These are phyloP conservation scores for Aspergillus fructus DNA, from an alignment of 2,329 filamentous ascomycete genomes.

Conservation along the genomic window DNA sequence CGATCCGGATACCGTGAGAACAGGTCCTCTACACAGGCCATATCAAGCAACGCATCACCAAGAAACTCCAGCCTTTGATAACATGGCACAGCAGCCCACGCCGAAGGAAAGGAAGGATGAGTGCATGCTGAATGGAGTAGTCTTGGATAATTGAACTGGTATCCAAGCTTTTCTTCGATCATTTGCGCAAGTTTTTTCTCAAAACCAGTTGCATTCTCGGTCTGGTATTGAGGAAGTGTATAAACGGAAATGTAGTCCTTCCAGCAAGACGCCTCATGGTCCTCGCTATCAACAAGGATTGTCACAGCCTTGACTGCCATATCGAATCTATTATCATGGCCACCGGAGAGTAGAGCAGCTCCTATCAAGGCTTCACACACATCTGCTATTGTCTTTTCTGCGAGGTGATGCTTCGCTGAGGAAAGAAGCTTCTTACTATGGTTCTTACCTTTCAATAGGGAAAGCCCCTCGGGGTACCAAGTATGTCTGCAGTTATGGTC, in stretches of 20 bases:
- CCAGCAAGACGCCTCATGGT: slow-evolving; percentile 70
- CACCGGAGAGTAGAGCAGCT: slow-evolving; percentile 66
- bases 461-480: slow-evolving; percentile 85
- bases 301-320: slow-evolving; percentile 60
- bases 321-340: slow-evolving; percentile 53
- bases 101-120: slow-evolving; percentile 76
- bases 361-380: slow-evolving; percentile 94
- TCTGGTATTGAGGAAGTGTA: slow-evolving; percentile 69
- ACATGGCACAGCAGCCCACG: slow-evolving; percentile 75
- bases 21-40: slow-evolving; percentile 78
- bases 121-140: slow-evolving; percentile 82
- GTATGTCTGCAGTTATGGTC: slow-evolving; percentile 52
- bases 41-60: slow-evolving; percentile 83
- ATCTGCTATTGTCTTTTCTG: slow-evolving; percentile 89
- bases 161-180: slow-evolving; percentile 60
- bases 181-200: slow-evolving; percentile 68
- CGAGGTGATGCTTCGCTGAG: slow-evolving; percentile 62
- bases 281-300: slow-evolving; percentile 63
- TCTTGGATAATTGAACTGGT: slow-evolving; percentile 71
- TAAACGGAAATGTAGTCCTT: slow-evolving; percentile 72
- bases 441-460: slow-evolving; percentile 70
- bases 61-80: slow-evolving; percentile 93
- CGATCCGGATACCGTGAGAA: slow-evolving; percentile 73
- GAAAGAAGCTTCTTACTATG: slow-evolving; percentile 48
- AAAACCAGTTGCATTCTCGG: slow-evolving; percentile 58